Evolutionary conservation across 495 filamentous ascomycete genomes (phyloP).

Genomic region (Wilcoxina mikolae): DNA sequence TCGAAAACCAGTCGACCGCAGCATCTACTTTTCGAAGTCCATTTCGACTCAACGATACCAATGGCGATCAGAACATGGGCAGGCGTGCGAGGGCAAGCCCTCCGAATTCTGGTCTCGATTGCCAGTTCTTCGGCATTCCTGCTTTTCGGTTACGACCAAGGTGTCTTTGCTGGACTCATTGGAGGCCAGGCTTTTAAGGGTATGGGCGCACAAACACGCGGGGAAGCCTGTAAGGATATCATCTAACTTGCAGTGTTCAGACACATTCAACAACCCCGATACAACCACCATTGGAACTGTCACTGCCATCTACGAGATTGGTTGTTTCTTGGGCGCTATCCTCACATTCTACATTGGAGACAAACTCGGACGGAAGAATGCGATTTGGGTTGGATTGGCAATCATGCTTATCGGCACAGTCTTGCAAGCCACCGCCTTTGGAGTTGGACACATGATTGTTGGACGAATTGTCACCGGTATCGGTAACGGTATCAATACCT

Average conservation of each 20-base stretch:
- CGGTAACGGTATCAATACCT: conserved; percentile 36
- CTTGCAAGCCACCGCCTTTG: conserved; percentile 38
- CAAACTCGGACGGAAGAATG: conserved; percentile 29
- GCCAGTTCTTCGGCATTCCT: conserved; percentile 31
- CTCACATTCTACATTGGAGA: conserved; percentile 42
- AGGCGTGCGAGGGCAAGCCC: conserved; percentile 15
- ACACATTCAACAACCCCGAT: conserved; percentile 30
- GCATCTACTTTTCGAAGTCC: conserved; percentile 26
- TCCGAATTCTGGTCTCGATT: conserved; percentile 26
- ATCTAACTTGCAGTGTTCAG: conserved; percentile 9
- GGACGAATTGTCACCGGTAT: conserved; percentile 43
- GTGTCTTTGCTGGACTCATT: conserved; percentile 38
- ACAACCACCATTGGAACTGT: conserved; percentile 38
- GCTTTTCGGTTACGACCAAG: conserved; percentile 42
- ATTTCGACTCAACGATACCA: conserved; percentile 15
- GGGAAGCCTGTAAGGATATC: conserved; percentile 5
- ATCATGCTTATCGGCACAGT: conserved; percentile 29
- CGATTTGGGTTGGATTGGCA: conserved; percentile 26
- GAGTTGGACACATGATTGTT: conserved; percentile 40
- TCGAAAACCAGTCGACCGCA: conserved; percentile 12
- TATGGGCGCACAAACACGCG: conserved; percentile 12
- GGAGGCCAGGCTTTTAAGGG: conserved; percentile 36
- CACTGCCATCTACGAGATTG: conserved; percentile 41
- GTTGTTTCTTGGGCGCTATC: conserved; percentile 37
- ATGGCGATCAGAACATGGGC: conserved; percentile 19